Percentiles rank a stretch among this genome's conserved stretches.
These are phyloP conservation scores for Dorcoceras hygrometricum DNA, from an alignment of 257 asterid genomes.

Conservation along the genomic window DNA sequence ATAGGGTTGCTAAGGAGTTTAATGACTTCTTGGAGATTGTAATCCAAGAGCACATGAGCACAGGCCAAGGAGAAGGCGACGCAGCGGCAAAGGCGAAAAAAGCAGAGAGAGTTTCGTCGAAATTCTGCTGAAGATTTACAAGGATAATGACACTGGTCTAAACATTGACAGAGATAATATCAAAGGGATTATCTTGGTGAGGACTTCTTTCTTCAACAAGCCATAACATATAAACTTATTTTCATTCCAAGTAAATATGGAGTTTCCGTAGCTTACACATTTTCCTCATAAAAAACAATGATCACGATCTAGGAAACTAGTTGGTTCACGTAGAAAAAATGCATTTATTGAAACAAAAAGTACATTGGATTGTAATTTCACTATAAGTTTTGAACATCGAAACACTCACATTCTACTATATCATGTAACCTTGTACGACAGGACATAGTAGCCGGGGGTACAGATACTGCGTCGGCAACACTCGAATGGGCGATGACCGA, in stretches of 20 bases:
- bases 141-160: constrained; percentile 21
- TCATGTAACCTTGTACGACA: constrained; percentile 4
- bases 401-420: neutral
- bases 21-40: constrained; percentile 45
- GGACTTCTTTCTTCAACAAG: neutral
- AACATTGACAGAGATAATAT: constrained; percentile 31
- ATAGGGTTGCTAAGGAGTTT: constrained; percentile 31
- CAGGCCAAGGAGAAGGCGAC: neutral
- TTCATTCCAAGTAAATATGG: too few relatives aligned
- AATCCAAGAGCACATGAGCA: constrained; percentile 30
- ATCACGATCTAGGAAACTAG: too few relatives aligned
- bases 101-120: constrained; percentile 31
- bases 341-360: too few relatives aligned
- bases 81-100: neutral
- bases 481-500: constrained; percentile 59
- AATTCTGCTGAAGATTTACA: constrained; percentile 35
- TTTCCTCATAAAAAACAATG: too few relatives aligned
- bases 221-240: too few relatives aligned
- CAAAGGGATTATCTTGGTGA: constrained; percentile 38
- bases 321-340: too few relatives aligned
- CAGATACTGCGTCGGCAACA: constrained; percentile 35
- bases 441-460: constrained; percentile 52
- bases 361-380: neutral
- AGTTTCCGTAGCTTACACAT: too few relatives aligned
- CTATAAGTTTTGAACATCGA: neutral